phyloP scores from a whole-genome alignment of 805 yeast genomes.

The Wickerhamiella australiensis region DNA sequence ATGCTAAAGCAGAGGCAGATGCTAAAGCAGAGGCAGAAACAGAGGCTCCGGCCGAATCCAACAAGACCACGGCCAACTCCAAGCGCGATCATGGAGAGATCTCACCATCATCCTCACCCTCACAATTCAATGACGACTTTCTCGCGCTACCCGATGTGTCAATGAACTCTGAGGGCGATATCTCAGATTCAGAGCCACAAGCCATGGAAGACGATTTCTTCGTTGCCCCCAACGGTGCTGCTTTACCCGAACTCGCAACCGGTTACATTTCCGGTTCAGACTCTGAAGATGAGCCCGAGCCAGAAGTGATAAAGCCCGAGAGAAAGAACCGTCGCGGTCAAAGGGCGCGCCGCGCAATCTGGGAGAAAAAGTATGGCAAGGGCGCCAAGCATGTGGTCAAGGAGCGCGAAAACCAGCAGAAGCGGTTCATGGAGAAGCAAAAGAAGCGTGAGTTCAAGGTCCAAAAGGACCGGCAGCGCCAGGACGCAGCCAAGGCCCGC shows the following conservation, averaged over 20 bases:
- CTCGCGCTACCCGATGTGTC: conserved; percentile 13
- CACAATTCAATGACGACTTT: conserved; percentile 25
- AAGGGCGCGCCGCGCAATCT: conserved; percentile 89
- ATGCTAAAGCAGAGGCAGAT: too few relatives aligned
- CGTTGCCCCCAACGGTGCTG: conserved; percentile 50
- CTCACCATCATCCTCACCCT: too few relatives aligned
- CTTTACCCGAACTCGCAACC: conserved; percentile 21
- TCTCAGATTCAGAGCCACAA: conserved; percentile 31
- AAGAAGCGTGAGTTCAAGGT: conserved; percentile 13
- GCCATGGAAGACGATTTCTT: conserved; percentile 35
- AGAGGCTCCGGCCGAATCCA: too few relatives aligned
- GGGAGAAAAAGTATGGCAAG: conserved; percentile 83
- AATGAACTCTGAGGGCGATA: conserved; percentile 35
- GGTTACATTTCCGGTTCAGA: conserved; percentile 84
- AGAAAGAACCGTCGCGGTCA: conserved; percentile 93
- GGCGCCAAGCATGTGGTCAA: conserved; percentile 72
- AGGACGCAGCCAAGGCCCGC: conserved; percentile 20
- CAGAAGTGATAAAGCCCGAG: conserved; percentile 22
- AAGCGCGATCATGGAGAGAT: too few relatives aligned
- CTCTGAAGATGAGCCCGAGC: conserved; percentile 28
- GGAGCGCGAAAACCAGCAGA: conserved; percentile 42
- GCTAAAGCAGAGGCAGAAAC: too few relatives aligned
- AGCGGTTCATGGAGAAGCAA: conserved; percentile 34
- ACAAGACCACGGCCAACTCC: background rate
- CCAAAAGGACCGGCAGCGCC: conserved; percentile 9